Evolutionary conservation across 1,284 basidiomycete species (phyloP), one percentile per base, ranked within the genome.

Genomic region (Tilletia indica): DNA sequence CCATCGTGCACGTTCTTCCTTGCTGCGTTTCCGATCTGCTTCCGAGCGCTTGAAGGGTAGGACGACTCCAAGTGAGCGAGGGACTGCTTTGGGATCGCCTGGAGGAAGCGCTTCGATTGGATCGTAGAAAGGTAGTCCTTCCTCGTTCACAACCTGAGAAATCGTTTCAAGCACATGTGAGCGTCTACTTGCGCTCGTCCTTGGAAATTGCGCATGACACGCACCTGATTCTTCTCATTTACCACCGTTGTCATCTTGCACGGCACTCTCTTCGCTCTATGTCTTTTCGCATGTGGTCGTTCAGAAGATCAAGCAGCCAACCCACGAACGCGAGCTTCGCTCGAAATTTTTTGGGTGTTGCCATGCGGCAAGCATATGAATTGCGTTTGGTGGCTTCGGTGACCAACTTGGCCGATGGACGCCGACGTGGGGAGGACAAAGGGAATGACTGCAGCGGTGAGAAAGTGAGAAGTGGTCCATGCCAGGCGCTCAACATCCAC

Each of bases 61-160:
- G 72, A 79, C 71, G 58, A 61, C 25, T 9, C 68, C 64, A n/a
- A 38, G 8, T 51, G 64, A 14, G 19, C 36, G 21, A 3, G 11
- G 54, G 31, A 61, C 47, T 5, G 56, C 36, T 48, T 56, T 51
- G 31, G 48, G 38, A 36, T 68, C 21, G 31, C 19, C 36, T 11
- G 61, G 36, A 0, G 73, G 71, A 1, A 82, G 70, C 34, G 67
- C 16, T 63, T 83, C 82, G 9, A 81, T 73, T 2, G 77, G 78
- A 54, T 83, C 81, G 42, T 79, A 78, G 69, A 83, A 83, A 2
- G 82, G 82, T 51, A 83, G 71, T 0, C 82, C 82, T 70, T 83
- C 82, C 68, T 83, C 82, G 71, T 83, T 83, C 45, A 83, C 74
- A 16, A 77, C 79, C 66, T 80, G 71, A 36, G 51, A 3, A 25